Evolutionary conservation across 305 asterid genomes (phyloP), one percentile per base, ranked within the genome.

Genomic region (Euphrasia arctica): DNA sequence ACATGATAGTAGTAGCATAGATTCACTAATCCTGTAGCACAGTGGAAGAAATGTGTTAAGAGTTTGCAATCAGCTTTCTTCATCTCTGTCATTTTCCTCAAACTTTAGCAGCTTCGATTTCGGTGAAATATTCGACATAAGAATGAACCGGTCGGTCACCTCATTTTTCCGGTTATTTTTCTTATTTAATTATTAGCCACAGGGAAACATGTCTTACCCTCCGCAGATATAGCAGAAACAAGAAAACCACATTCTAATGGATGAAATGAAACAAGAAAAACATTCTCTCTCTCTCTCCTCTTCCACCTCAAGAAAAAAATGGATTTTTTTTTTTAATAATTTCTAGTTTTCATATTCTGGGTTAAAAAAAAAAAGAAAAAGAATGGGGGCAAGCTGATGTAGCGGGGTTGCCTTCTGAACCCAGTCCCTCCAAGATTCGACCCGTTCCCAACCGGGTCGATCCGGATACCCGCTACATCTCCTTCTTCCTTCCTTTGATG

Each of bases 201-300:
- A 69, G 65, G 63, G 48, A 62, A 63, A 82, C 60, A 62, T 63
- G 51, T 54, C 63, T 63, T 62, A 71, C 57, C 54, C 64, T 60
- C 89, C 90, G 79, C 64, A 65, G 54, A 72, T 68, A 70, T 62
- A 83, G 83, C 72, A 66, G 28, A 27, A 58, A 60, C 59, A 62
- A 52, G 15, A 14, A 70, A 12, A 48, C 28, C 65, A 48, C 52
- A 29, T 9, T 67, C 63, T 61, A 18, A 72, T 66, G 68, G 69
- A 50, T 59, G 13, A 42, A 62, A 45, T 29, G 61, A 62, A 65
- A 62, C 65, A 60, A 47, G 63, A 66, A 43, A 28, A 60, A 64
- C 66, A 29, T 69, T 45, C 60, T 66, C 47, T 57, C 45, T 45
- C 60, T 66, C 60, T 57, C 63, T 27, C 5, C 14, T 4, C 18